A percentile compares a stretch with the other conserved stretches of the same genome.
These are phyloP conservation scores for Neopestalotiopsis sp. DNA, from an alignment of 2,329 filamentous ascomycete genomes.

Conservation along the genomic window DNA sequence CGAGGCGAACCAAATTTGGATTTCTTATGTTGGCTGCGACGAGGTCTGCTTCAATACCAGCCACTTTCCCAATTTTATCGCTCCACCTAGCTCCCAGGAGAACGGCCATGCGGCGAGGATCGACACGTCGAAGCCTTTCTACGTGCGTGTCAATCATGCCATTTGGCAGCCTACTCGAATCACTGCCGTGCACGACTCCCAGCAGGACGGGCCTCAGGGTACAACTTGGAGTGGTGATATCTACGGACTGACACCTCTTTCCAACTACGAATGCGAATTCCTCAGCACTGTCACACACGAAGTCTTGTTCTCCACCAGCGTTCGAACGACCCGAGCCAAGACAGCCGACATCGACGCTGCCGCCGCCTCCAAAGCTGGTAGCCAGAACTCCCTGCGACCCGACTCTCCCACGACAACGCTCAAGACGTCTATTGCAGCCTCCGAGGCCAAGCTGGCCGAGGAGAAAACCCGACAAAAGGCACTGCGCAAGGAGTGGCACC, in stretches of 20 bases:
- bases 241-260: conserved; percentile 72
- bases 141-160: conserved; percentile 78
- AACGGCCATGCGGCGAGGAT: conserved; percentile 52
- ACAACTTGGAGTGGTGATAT: conserved; percentile 74
- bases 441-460: conserved; percentile 73
- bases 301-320: conserved; percentile 73
- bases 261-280: conserved; percentile 81
- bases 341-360: conserved; percentile 44
- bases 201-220: conserved; percentile 41
- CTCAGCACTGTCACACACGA: conserved; percentile 70
- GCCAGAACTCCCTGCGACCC: conserved; percentile 69
- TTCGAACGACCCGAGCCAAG: conserved; percentile 67
- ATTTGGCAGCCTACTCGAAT: conserved; percentile 82
- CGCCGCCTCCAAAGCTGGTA: conserved; percentile 40
- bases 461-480: conserved; percentile 73
- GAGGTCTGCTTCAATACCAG: conserved; percentile 80
- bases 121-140: conserved; percentile 77
- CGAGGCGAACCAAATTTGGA: conserved; percentile 78
- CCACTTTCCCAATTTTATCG: conserved; percentile 58
- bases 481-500: conserved; percentile 76
- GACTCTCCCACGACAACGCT: conserved; percentile 80
- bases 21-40: conserved; percentile 79
- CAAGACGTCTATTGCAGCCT: conserved; percentile 75
- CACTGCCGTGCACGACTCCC: conserved; percentile 49
- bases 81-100: conserved; percentile 42